These are phyloP conservation scores for Balansia obtecta DNA, from an alignment of 2,329 filamentous ascomycete genomes.

Conservation along the genomic window DNA sequence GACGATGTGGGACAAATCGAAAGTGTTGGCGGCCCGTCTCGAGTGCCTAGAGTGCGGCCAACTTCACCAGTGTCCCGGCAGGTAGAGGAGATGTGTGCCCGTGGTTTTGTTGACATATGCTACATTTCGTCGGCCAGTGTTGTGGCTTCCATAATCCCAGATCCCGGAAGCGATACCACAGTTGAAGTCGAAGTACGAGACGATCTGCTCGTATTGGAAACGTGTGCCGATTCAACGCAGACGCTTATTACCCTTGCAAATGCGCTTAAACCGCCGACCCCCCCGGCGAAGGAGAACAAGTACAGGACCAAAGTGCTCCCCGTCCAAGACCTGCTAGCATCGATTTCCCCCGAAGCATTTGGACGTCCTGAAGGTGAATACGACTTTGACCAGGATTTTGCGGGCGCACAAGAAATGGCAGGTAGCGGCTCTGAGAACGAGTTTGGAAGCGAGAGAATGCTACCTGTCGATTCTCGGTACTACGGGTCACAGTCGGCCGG, in stretches of 20 bases:
- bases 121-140: slow-evolving; percentile 74
- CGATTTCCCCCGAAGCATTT: slow-evolving; percentile 80
- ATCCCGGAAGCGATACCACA: slow-evolving; percentile 40
- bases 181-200: slow-evolving; percentile 75
- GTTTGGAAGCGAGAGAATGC: slow-evolving; percentile 22
- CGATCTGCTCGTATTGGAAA: slow-evolving; percentile 80
- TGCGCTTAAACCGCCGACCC: slow-evolving; percentile 69
- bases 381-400: slow-evolving; percentile 52
- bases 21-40: slow-evolving; percentile 6
- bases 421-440: slow-evolving; percentile 22
- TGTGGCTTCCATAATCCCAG: slow-evolving; percentile 45
- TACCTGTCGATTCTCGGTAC: slow-evolving; percentile 30
- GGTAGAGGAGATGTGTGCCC: slow-evolving; percentile 43
- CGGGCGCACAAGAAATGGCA: slow-evolving; percentile 36
- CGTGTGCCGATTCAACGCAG: slow-evolving; percentile 92
- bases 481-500: slow-evolving; percentile 30
- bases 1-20: slow-evolving; percentile 48
- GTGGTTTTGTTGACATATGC: slow-evolving; percentile 77
- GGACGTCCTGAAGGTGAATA: slow-evolving; percentile 47
- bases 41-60: slow-evolving; percentile 13
- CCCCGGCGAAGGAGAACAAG: slow-evolving; percentile 70
- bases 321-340: slow-evolving; percentile 77
- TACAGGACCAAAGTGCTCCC: slow-evolving; percentile 82
- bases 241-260: slow-evolving; percentile 72
- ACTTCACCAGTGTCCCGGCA: slow-evolving; percentile 32